Percentiles rank a stretch among this genome's conserved stretches.
phyloP scores from a whole-genome alignment of 2,329 filamentous ascomycete genomes.

The Verticillium longisporum region DNA sequence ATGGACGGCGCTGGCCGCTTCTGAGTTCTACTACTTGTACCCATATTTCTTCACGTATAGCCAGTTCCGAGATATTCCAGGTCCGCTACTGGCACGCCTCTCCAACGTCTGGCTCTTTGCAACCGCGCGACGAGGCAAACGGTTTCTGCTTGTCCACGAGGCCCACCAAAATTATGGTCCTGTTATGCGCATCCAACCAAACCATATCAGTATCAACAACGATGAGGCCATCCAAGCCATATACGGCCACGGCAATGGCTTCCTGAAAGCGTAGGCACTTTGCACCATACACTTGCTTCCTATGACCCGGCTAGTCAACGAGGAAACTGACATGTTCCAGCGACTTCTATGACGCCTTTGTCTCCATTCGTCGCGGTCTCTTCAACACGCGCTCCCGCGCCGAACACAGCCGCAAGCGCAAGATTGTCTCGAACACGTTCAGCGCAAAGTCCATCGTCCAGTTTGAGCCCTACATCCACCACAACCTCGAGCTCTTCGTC shows the following conservation, averaged over 20 bases:
- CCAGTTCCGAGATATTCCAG: constrained; percentile 48
- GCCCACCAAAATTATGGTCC: constrained; percentile 70
- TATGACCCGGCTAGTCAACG: not conserved
- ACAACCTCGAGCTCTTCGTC: constrained; percentile 69
- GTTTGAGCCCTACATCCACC: constrained; percentile 84
- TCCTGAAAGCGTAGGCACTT: constrained; percentile 56
- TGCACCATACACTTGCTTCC: too few relatives aligned
- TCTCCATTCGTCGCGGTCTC: constrained; percentile 75
- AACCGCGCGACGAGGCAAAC: constrained; percentile 56
- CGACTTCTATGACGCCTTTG: constrained; percentile 87
- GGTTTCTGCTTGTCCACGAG: constrained; percentile 60
- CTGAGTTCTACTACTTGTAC: constrained; percentile 28
- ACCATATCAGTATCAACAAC: constrained; percentile 78
- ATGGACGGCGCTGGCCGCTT: constrained; percentile 6
- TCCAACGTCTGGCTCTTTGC: constrained; percentile 75
- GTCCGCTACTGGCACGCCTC: constrained; percentile 58
- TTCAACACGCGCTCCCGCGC: constrained; percentile 82
- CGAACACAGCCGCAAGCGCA: constrained; percentile 84
- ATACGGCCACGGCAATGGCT: constrained; percentile 75
- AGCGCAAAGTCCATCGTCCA: constrained; percentile 72
- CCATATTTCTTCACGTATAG: constrained; percentile 51
- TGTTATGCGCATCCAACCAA: constrained; percentile 76
- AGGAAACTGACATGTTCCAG: constrained; percentile 28
- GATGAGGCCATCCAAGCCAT: constrained; percentile 68
- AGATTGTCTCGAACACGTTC: constrained; percentile 83